phyloP scores from a whole-genome alignment of 2,329 filamentous ascomycete species.

The Fusarium sp. region DNA sequence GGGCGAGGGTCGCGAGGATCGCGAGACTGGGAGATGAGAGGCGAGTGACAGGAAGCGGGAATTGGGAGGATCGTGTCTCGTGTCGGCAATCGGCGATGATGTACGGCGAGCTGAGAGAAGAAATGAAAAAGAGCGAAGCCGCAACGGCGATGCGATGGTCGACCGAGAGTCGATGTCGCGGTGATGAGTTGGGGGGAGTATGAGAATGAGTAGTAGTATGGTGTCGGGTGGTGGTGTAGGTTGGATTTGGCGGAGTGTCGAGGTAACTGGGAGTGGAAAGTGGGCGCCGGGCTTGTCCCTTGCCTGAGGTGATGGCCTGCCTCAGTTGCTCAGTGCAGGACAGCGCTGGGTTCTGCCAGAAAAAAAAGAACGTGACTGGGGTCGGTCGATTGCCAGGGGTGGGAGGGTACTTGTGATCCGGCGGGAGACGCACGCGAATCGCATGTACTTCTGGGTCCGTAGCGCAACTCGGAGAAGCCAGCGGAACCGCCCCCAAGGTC shows the following conservation, averaged over 20 bases:
- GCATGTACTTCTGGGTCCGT: slow-evolving; percentile 18
- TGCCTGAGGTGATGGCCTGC: slow-evolving; percentile 35
- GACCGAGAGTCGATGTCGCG: slow-evolving; percentile 39
- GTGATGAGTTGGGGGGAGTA: slow-evolving; percentile 34
- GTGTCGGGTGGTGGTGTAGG: slow-evolving; percentile 39
- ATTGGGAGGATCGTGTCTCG: slow-evolving; percentile 39
- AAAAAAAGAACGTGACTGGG: slow-evolving; percentile 38
- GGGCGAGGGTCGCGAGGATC: slow-evolving; percentile 41
- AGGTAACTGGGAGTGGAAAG: slow-evolving; percentile 44
- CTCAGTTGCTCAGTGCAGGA: slow-evolving; percentile 11
- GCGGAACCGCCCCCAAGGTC: slow-evolving; percentile 25
- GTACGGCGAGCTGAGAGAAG: slow-evolving; percentile 22
- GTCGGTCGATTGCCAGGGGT: slow-evolving; percentile 34
- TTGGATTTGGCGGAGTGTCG: slow-evolving; percentile 43
- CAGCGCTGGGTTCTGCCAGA: slow-evolving; percentile 21
- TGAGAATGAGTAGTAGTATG: slow-evolving; percentile 21
- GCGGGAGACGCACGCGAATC: slow-evolving; percentile 12
- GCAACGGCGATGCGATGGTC: slow-evolving; percentile 37
- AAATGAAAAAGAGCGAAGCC: slow-evolving; percentile 20
- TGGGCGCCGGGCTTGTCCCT: slow-evolving; percentile 41
- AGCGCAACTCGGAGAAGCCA: slow-evolving; percentile 7
- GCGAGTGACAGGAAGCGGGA: slow-evolving; percentile 31
- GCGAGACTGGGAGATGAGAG: slow-evolving; percentile 41
- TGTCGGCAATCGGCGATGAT: slow-evolving; percentile 33
- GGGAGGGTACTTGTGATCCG: slow-evolving; percentile 34